Evolutionary conservation across 495 filamentous ascomycete genomes (phyloP), one percentile per base, ranked within the genome.

Genomic region (Penicillium angulare): DNA sequence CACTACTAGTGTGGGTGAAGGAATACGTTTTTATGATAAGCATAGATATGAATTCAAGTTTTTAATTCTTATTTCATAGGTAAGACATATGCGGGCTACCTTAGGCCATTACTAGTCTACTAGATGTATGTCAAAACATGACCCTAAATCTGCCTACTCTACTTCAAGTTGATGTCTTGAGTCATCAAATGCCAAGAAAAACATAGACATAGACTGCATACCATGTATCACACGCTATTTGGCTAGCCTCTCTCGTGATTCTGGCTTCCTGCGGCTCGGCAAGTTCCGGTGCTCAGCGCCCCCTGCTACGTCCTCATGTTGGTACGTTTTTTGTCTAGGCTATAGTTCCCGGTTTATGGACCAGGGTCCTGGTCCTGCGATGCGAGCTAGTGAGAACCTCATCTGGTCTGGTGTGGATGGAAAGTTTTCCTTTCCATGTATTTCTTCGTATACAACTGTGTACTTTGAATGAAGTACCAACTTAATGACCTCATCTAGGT

Each of bases 241-340:
- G 24, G 15, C 32, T 45, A 29, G 21, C 17, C 36, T n/a, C 38
- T 42, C 43, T 48, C 45, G 45, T 29, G 36, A 56, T 52, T 24
- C 36, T 52, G 47, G 32, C 41, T 31, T 20, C 36, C 38, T 50
- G 44, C 52, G 39, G 31, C 36, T 62, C 64, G 64, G 64, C 53
- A 61, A 48, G 54, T 64, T 61, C 58, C 58, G 63, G 43, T 50
- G 41, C 47, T 47, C 50, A 47, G 47, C 51, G 40, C 46, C 46
- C 47, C 44, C 32, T 21, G 34, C 23, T 50, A 49, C 43, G 7
- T 43, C 22, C 29, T 43, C 13, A 7, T 13, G 44, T 17, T 16
- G 29, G 20, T n/a, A 20, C 16, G 26, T 49, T 41, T 47, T 43
- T 31, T 36, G 40, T 18, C 40, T 22, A 43, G 40, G 7, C 23